Evolutionary conservation across 305 asterid genomes (phyloP).

Genomic region (Plantago coronopus): DNA sequence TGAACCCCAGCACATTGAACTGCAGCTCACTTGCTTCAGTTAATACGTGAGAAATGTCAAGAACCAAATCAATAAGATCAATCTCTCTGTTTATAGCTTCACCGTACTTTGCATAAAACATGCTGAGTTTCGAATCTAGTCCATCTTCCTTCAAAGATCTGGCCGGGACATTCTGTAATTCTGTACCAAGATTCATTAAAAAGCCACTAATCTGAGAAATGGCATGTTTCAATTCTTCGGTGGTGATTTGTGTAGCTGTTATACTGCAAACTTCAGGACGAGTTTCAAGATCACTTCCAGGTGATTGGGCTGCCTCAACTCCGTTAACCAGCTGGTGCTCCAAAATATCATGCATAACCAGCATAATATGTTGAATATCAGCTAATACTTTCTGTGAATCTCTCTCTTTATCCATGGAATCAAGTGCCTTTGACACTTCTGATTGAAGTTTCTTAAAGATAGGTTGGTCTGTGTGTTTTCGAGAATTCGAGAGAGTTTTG

Average conservation of each 20-base stretch:
- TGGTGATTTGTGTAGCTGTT: slow-evolving; percentile 24
- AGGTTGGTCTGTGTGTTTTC: slow-evolving; percentile 31
- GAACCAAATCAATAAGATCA: slow-evolving; percentile 47
- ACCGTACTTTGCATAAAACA: slow-evolving; percentile 48
- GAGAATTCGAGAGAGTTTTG: slow-evolving; percentile 27
- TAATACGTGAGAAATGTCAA: slow-evolving; percentile 45
- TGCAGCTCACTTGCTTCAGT: slow-evolving; percentile 42
- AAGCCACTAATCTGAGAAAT: slow-evolving; percentile 53
- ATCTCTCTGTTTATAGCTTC: slow-evolving; percentile 38
- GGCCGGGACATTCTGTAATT: slow-evolving; percentile 41
- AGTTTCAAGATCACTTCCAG: neutral
- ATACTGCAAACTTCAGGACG: neutral
- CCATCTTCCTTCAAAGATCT: slow-evolving; percentile 44
- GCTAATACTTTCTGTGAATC: slow-evolving; percentile 48
- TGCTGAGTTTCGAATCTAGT: slow-evolving; percentile 39
- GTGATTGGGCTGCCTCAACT: slow-evolving; percentile 27
- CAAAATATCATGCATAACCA: slow-evolving; percentile 46
- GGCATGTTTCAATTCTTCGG: slow-evolving; percentile 44
- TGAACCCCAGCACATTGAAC: slow-evolving; percentile 38
- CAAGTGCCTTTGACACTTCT: slow-evolving; percentile 50
- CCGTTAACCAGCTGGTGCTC: slow-evolving; percentile 33
- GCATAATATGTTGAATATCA: slow-evolving; percentile 48
- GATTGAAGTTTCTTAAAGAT: slow-evolving; percentile 52
- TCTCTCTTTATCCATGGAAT: slow-evolving; percentile 46
- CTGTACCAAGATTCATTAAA: slow-evolving; percentile 51